These are phyloP conservation scores for Nitzschia inconspicua DNA, from an alignment of 108 stramenopile genomes.

Conservation along the genomic window DNA sequence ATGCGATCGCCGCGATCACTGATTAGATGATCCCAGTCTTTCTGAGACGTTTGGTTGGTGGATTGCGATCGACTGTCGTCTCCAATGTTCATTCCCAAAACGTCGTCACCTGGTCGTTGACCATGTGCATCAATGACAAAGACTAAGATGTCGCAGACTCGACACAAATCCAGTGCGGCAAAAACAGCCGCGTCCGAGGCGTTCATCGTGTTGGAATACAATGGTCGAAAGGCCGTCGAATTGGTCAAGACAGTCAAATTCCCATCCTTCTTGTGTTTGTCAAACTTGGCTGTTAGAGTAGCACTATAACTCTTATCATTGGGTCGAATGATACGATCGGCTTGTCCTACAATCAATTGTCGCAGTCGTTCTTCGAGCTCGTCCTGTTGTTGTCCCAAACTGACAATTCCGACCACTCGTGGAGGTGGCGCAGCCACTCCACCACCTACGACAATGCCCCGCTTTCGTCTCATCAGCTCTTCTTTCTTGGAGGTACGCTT, in stretches of 20 bases:
- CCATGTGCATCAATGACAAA: conserved; percentile 81
- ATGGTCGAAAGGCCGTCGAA: conserved; percentile 63
- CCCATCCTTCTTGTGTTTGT: conserved; percentile 75
- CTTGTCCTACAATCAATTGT: conserved; percentile 31
- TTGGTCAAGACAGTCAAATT: conserved; percentile 77
- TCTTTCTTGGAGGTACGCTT: conserved; percentile 49
- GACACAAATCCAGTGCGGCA: conserved; percentile 83
- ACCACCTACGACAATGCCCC: conserved; percentile 35
- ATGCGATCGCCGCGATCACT: conserved; percentile 80
- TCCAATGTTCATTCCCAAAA: conserved; percentile 46
- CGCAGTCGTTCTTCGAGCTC: conserved; percentile 60
- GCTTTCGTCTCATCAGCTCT: conserved; percentile 38
- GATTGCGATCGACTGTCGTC: conserved; percentile 33
- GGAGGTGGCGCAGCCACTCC: conserved; percentile 44
- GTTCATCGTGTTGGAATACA: conserved; percentile 36
- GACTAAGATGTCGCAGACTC: conserved; percentile 82
- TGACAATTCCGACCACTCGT: conserved; percentile 85
- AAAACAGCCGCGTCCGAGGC: conserved; percentile 58
- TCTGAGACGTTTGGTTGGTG: conserved; percentile 45
- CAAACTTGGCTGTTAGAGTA: conserved; percentile 64
- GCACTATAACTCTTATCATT: conserved; percentile 14
- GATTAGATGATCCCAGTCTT: conserved; percentile 72
- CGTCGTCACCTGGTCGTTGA: conserved; percentile 20
- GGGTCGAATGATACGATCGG: conserved; percentile 35
- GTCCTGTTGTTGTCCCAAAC: conserved; percentile 57